Percentiles rank a stretch among this genome's conserved stretches.
phyloP scores from a whole-genome alignment of 1,139 yeast species.

The Taphrina pruni region DNA sequence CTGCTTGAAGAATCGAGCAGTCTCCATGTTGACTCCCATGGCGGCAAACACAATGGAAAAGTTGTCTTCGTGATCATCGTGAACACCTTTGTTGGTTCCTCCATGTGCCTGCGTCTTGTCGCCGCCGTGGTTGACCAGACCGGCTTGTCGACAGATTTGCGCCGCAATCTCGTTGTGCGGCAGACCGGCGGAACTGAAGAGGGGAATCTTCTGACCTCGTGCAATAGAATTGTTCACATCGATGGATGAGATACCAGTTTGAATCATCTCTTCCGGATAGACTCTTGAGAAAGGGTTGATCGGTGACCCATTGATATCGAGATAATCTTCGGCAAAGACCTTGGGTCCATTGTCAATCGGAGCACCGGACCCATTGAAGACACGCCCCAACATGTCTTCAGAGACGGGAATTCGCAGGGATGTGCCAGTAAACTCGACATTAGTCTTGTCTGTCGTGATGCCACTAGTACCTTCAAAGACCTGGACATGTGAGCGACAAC shows the following conservation, averaged over 20 bases:
- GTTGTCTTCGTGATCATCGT: constrained; percentile 99
- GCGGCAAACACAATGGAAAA: constrained; percentile 99
- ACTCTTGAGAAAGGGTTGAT: constrained; percentile 97
- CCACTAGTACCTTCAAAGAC: constrained; percentile 69
- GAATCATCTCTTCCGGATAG: constrained; percentile 99
- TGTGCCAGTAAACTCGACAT: constrained; percentile 96
- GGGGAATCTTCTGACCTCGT: constrained; percentile 99
- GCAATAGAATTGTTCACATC: constrained; percentile 99
- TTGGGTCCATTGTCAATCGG: constrained; percentile 98
- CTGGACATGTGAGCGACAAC: constrained; percentile 11
- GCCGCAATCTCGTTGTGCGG: constrained; percentile 99
- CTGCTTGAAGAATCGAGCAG: constrained; percentile 93
- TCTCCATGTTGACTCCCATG: constrained; percentile 93
- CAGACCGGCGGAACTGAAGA: constrained; percentile 97
- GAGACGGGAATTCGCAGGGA: constrained; percentile 91
- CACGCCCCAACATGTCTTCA: constrained; percentile 96
- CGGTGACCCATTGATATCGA: constrained; percentile 98
- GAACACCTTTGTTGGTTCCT: constrained; percentile 98
- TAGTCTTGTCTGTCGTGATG: constrained; percentile 88
- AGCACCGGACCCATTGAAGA: constrained; percentile 98
- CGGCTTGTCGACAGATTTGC: constrained; percentile 99
- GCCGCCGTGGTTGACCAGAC: constrained; percentile 63
- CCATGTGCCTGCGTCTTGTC: constrained; percentile 35
- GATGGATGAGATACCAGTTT: constrained; percentile 97
- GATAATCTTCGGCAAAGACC: constrained; percentile 96